Base-by-base conservation (phyloP, 2,329 filamentous ascomycete species). In the Aspergillus hortae region DNA sequence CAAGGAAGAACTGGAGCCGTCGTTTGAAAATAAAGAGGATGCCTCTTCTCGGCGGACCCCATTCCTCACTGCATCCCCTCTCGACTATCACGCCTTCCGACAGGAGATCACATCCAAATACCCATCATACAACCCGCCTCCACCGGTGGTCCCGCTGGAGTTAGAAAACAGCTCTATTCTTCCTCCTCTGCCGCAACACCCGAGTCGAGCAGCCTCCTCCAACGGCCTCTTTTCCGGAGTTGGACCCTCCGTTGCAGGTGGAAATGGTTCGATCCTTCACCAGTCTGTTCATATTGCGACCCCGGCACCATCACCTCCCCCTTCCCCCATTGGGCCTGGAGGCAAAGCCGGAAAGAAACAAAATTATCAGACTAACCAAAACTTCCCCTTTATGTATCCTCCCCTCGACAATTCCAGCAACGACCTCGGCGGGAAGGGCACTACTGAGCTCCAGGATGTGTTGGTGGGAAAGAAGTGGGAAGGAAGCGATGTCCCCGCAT, bases 201-300 rank as follows among this genome's bases (percentile, higher is more conserved):
- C 86, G 1, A 84, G 80, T 35, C 79, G 85, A 56, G 77, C 78
- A 52, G 84, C 80, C 56, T 78, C 79, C 12, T 75, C 80, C 1
- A 85, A 80, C 58, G 85, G 86, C 11, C 82, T 88, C 43, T 76
- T 88, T 32, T 80, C 81, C 6, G 72, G 78, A 3, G 74, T 78
- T 23, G 77, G 79, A 1, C 74, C 79, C 2, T 74, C 79, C 6
- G 74, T 73, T 21, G 61, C 68, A 12, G 67, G 68, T 46, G 68
- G 67, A 6, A 76, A 73, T 49, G 71, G 72, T 32, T 96, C 92
- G 0, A 97, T 99, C 63, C 80, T 99, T 23, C 86, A 97, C 67
- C 92, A 97, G 65, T 90, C 94, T 5, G 92, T 99, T 5, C 94
- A 99, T 69, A 99, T 99, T 61, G 94, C 94, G n/a, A 99, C 94